Evolutionary conservation across 306 rosid species (phyloP).

Genomic region (Pterocarpus macrocarpus): DNA sequence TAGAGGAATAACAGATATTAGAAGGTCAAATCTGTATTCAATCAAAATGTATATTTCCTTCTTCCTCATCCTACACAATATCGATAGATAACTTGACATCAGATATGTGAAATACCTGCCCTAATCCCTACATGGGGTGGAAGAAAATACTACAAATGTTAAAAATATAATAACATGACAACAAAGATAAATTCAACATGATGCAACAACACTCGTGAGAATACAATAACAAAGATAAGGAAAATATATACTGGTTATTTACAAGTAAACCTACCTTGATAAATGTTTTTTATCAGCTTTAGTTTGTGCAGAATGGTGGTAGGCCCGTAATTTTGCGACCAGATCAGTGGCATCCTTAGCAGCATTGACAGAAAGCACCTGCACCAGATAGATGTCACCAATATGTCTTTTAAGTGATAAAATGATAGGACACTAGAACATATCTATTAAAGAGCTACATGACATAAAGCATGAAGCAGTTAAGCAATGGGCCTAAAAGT

Average conservation of each 20-base stretch:
- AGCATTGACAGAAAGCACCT: constrained; percentile 98
- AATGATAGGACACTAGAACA: not conserved
- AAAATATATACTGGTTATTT: not conserved
- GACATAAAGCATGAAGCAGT: not conserved
- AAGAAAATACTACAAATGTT: constrained; percentile 9
- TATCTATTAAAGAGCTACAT: not conserved
- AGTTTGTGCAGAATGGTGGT: constrained; percentile 89
- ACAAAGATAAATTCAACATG: not conserved
- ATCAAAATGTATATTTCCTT: not conserved
- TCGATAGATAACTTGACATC: constrained; percentile 2
- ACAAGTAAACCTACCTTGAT: constrained; percentile 67
- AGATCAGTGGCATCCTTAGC: constrained; percentile 97
- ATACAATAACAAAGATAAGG: not conserved
- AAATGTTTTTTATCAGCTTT: constrained; percentile 88
- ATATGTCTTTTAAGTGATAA: not conserved
- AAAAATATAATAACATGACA: not conserved
- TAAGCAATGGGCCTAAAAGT: not conserved
- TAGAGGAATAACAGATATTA: not conserved
- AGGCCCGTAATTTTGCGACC: constrained; percentile 89
- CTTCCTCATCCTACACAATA: not conserved
- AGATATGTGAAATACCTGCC: not conserved
- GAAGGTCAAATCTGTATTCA: constrained; percentile 5
- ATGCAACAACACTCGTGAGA: not conserved
- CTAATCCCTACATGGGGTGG: not conserved
- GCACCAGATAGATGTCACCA: constrained; percentile 44